phyloP scores from a whole-genome alignment of 2,329 filamentous ascomycete species.

The Venturia aucupariae region DNA sequence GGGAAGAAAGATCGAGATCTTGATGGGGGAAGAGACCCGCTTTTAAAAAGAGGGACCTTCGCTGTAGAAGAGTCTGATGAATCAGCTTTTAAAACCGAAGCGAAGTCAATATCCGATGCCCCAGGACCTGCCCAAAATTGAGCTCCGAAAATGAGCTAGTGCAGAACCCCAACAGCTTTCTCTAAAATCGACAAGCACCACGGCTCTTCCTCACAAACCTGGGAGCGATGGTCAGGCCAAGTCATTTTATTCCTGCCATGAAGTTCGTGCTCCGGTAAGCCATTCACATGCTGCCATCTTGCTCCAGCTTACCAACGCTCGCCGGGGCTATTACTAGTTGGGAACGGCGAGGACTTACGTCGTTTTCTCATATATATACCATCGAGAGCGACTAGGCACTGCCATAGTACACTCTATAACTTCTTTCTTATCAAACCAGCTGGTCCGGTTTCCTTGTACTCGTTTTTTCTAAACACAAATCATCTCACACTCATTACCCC shows the following conservation, averaged over 20 bases:
- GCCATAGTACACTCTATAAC: too few relatives aligned
- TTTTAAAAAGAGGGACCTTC: too few relatives aligned
- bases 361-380: background rate
- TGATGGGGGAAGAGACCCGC: too few relatives aligned
- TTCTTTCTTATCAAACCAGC: background rate
- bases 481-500: background rate
- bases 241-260: background rate
- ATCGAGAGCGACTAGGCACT: background rate
- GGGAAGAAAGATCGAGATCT: too few relatives aligned
- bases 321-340: background rate
- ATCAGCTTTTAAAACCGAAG: too few relatives aligned
- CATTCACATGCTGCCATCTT: background rate
- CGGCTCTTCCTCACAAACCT: background rate
- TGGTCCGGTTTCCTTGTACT: background rate
- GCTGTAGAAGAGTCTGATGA: too few relatives aligned
- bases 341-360: background rate
- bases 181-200: background rate
- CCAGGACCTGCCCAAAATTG: too few relatives aligned
- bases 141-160: too few relatives aligned
- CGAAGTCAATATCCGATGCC: too few relatives aligned
- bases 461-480: background rate
- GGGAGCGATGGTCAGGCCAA: background rate
- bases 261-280: background rate
- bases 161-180: background rate
- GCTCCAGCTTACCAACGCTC: conserved; percentile 9